These are phyloP conservation scores for Pseudogymnoascus sp. DNA, from an alignment of 2,329 filamentous ascomycete genomes.

Conservation along the genomic window DNA sequence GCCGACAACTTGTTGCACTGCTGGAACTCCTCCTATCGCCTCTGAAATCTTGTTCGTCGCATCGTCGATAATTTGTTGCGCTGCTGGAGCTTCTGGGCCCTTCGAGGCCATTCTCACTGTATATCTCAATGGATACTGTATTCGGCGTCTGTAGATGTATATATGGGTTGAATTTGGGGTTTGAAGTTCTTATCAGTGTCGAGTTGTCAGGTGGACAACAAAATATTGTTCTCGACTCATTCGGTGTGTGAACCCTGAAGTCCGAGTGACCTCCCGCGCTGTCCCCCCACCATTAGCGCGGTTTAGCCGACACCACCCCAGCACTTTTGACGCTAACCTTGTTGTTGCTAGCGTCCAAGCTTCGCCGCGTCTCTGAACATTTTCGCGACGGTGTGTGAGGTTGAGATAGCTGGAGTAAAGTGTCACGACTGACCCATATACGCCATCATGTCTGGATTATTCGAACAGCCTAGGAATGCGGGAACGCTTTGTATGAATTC, in stretches of 20 bases:
- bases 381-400: conserved; percentile 11
- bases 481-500: conserved; percentile 72
- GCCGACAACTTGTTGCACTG: conserved; percentile 13
- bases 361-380: conserved; percentile 16
- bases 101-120: conserved; percentile 9
- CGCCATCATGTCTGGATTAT: conserved; percentile 77
- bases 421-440: conserved; percentile 15
- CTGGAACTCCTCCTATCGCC: conserved; percentile 17
- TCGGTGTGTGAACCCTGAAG: conserved; percentile 7
- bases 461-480: conserved; percentile 84
- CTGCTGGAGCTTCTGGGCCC: conserved; percentile 3
- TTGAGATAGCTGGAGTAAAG: conserved; percentile 12
- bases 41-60: conserved; percentile 1
- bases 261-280: conserved; percentile 1
- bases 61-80: conserved; percentile 4
- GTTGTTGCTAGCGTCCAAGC: conserved; percentile 12
- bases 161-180: not conserved
- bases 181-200: not conserved
- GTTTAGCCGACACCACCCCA: conserved; percentile 5
- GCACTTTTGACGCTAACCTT: not conserved
- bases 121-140: conserved; percentile 4
- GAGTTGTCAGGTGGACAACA: not conserved
- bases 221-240: conserved; percentile 7
- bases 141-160: not conserved
- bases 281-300: conserved; percentile 9